These are phyloP conservation scores for Cercospora citrullina DNA, from an alignment of 2,329 filamentous ascomycete genomes.

Conservation along the genomic window DNA sequence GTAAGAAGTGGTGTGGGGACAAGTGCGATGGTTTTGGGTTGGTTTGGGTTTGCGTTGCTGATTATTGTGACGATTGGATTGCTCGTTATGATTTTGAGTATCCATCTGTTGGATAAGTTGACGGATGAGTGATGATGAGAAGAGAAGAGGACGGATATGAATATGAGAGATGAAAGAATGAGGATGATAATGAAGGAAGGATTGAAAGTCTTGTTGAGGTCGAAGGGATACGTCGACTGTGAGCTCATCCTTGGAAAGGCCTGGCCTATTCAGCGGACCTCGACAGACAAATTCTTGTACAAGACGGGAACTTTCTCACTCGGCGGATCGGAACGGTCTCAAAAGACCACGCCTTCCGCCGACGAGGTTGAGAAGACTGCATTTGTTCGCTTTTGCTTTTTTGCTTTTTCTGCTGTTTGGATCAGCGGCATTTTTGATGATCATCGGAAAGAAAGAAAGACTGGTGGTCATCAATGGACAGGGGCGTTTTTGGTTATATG, in stretches of 20 bases:
- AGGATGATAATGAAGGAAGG: not conserved
- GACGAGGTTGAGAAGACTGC: not conserved
- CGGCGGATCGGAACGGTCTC: not conserved
- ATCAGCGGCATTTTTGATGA: not conserved
- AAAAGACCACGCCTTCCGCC: not conserved
- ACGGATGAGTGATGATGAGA: conserved; percentile 45
- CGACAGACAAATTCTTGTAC: not conserved
- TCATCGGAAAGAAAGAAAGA: not conserved
- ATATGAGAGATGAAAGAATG: not conserved
- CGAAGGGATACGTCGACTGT: not conserved
- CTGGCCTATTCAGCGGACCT: not conserved
- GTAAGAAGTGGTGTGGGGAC: conserved; percentile 88
- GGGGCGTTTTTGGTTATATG: not conserved
- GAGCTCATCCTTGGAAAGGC: not conserved
- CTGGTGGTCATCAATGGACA: not conserved
- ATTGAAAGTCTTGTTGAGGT: not conserved
- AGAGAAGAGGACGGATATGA: not conserved
- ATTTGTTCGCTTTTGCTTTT: not conserved
- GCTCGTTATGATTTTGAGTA: conserved; percentile 94
- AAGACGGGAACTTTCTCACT: not conserved
- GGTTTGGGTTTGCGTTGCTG: conserved; percentile 91
- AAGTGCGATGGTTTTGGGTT: conserved; percentile 92
- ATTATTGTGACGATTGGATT: conserved; percentile 95
- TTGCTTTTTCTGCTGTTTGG: not conserved
- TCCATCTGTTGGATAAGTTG: conserved; percentile 70